Conservation (phyloP, 2,329 filamentous ascomycete genomes). For the Epichloe glyceriae region DNA sequence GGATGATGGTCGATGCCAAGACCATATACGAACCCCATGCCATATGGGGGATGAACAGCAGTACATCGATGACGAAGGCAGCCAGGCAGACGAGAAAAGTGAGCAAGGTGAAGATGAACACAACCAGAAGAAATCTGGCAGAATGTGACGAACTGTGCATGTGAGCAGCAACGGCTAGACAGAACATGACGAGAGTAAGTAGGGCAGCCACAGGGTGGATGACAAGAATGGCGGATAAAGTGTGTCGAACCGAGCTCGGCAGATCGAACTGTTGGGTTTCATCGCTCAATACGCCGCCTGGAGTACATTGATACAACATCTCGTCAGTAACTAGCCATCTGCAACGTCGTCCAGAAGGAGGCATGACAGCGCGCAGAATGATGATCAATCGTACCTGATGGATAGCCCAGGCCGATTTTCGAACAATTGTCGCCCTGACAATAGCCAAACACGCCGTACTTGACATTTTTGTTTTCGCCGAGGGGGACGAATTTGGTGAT, state of each 20-base stretch:
- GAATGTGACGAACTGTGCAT: conserved; percentile 83
- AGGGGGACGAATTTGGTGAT: conserved; percentile 77
- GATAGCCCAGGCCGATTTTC: conserved; percentile 61
- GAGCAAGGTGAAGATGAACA: conserved; percentile 78
- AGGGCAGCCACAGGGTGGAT: conserved; percentile 85
- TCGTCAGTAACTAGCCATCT: background rate
- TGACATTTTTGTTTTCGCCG: conserved; percentile 60
- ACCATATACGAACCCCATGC: conserved; percentile 93
- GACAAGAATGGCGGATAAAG: conserved; percentile 78
- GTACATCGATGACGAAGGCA: conserved; percentile 83
- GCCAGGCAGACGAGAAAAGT: conserved; percentile 73
- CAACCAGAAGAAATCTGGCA: conserved; percentile 67
- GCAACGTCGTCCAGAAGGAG: too few species aligned
- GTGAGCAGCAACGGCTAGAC: conserved; percentile 68
- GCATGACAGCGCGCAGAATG: background rate
- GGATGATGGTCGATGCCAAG: conserved; percentile 73
- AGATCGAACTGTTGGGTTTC: conserved; percentile 41
- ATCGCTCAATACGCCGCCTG: conserved; percentile 8
- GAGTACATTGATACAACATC: background rate
- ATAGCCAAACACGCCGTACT: conserved; percentile 88
- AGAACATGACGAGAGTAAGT: conserved; percentile 72
- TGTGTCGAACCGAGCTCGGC: conserved; percentile 36
- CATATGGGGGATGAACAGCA: conserved; percentile 88
- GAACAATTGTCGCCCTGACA: conserved; percentile 59
- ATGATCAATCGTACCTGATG: conserved; percentile 41